Evolutionary conservation across 169 alveolate genomes (phyloP), one percentile per base, ranked within the genome.

Genomic region (Plasmodium gonderi): DNA sequence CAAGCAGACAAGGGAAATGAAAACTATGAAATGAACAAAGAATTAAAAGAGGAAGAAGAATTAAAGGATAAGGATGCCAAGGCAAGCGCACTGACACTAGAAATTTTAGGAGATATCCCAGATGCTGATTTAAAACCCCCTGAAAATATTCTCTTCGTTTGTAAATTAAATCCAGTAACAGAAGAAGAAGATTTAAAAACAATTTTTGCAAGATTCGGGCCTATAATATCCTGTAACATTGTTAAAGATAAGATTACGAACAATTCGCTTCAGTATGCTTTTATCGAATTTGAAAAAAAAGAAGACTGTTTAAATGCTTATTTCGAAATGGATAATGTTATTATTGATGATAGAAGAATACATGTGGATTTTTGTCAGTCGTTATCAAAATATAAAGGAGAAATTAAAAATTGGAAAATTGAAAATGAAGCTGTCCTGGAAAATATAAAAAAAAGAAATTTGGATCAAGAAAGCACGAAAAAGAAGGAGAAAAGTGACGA

Each of bases 71-170:
- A 98, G 81, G 98, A 98, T 85, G 98, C 99, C 40, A 97, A 97
- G 90, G 97, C 99, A 17, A 96, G 99, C 79, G 99, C 99, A 4
- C 98, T 98, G 11, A 98, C 98, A 4, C 96, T 99, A 85, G 99
- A 98, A 95, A 97, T 99, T 72, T 91, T 99, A 42, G 99, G 99
- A 20, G 99, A 99, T 94, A 94, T 99, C 12, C 99, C 99, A 6
- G 99, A 98, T 95, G 99, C 99, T 33, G 99, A 99, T 85, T 96
- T 98, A 64, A 98, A 98, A 75, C 99, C 99, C 9, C 99, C 99
- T 17, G 99, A 99, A 80, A 98, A 98, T 82, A 99, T 98, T 33
- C 97, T 99, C 5, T 99, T 99, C 95, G 99, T 99, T 17, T 99
- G 99, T 79, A 98, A 98, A 95, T 95, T 99, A 83, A 99, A 99